Evolutionary conservation across 2,329 filamentous ascomycete species (phyloP).

Genomic region (Zymoseptoria tritici): DNA sequence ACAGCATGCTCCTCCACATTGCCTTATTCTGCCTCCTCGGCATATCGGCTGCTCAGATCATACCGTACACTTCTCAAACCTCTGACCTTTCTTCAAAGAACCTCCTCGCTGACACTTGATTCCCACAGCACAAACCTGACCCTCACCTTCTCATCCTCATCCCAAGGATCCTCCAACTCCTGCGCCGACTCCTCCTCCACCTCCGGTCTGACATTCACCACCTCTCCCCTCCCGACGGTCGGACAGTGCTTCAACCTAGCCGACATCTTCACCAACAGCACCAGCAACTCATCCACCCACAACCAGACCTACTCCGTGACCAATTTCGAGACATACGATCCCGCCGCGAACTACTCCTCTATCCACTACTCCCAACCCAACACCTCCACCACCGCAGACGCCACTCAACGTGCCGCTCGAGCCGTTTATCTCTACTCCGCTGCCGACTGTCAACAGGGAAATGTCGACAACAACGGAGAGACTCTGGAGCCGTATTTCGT

Average conservation of each 20-base stretch:
- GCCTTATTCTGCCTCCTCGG: not conserved
- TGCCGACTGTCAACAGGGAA: not conserved
- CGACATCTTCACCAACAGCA: not conserved
- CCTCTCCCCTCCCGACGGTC: not conserved
- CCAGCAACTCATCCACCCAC: too few species aligned
- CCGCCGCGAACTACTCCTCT: not conserved
- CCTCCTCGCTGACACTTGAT: not conserved
- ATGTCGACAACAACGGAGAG: not conserved
- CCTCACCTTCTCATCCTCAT: not conserved
- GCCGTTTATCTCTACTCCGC: not conserved
- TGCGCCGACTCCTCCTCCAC: not conserved
- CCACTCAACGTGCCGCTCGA: not conserved
- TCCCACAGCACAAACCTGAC: not conserved
- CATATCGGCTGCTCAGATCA: not conserved
- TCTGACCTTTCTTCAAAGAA: not conserved
- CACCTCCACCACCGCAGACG: not conserved
- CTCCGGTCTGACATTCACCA: not conserved
- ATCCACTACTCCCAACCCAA: not conserved
- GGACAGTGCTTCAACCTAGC: not conserved
- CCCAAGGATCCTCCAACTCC: not conserved
- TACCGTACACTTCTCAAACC: not conserved
- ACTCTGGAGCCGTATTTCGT: not conserved
- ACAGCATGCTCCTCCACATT: not conserved
- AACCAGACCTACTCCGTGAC: not conserved
- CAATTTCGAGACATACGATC: not conserved